These are phyloP conservation scores for Saccharomycopsis fibuligera DNA, from an alignment of 805 yeast genomes.

Conservation along the genomic window DNA sequence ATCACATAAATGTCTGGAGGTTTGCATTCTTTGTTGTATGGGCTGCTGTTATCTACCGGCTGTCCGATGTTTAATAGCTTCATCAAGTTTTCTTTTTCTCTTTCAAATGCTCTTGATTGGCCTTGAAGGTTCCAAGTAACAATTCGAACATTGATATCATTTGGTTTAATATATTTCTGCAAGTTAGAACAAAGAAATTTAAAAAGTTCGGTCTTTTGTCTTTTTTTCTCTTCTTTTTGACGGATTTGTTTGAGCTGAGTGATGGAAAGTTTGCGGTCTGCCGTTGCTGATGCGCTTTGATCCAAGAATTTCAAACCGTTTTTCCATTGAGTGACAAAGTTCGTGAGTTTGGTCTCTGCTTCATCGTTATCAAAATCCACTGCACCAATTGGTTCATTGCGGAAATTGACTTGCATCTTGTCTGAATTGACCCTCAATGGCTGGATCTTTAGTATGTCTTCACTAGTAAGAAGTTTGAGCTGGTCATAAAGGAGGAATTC, in stretches of 20 bases:
- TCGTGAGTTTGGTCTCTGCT: constrained; percentile 22
- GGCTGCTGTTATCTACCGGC: background rate
- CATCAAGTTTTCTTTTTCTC: constrained; percentile 16
- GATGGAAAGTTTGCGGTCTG: background rate
- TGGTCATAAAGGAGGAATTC: constrained; percentile 11
- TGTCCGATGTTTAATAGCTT: constrained; percentile 22
- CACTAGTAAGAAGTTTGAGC: constrained; percentile 2
- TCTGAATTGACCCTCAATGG: constrained; percentile 18
- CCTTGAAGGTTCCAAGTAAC: constrained; percentile 38
- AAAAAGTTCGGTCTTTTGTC: constrained; percentile 17
- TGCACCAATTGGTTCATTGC: constrained; percentile 5
- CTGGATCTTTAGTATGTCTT: constrained; percentile 17
- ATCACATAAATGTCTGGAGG: constrained; percentile 35
- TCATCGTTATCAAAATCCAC: constrained; percentile 18
- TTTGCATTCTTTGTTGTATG: background rate
- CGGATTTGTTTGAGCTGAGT: background rate
- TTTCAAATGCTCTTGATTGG: constrained; percentile 21
- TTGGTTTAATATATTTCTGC: constrained; percentile 13
- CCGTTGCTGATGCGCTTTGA: constrained; percentile 12
- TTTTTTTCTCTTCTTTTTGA: constrained; percentile 16
- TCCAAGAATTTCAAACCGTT: constrained; percentile 24
- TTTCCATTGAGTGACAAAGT: constrained; percentile 28
- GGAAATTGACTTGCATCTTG: constrained; percentile 18
- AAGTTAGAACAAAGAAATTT: constrained; percentile 17
- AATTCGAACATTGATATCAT: constrained; percentile 25